A percentile compares a stretch with the other conserved stretches of the same genome.
Evolutionary conservation across 441 rosid species (phyloP).

Genomic region (Erysimum cheiri): DNA sequence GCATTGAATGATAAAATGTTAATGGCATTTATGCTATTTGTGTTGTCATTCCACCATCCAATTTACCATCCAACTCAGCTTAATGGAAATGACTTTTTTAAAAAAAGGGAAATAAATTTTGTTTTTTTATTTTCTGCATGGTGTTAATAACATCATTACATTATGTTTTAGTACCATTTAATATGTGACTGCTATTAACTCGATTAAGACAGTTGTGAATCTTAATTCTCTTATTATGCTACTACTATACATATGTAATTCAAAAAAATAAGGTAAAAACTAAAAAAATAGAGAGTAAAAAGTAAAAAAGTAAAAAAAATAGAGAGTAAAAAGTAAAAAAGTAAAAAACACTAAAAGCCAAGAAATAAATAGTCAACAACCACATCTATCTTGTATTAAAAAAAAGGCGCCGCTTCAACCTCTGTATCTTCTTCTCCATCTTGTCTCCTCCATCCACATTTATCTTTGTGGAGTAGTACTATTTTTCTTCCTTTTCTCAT

Average conservation of each 20-base stretch:
- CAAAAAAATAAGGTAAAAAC: background rate
- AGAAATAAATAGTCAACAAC: conserved; percentile 14
- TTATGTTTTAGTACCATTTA: too few relatives aligned
- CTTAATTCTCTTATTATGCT: background rate
- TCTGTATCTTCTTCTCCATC: conserved; percentile 14
- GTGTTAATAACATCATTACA: background rate
- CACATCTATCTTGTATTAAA: background rate
- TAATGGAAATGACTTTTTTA: background rate
- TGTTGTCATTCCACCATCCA: background rate
- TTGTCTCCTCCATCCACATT: conserved; percentile 25
- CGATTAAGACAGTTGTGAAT: background rate
- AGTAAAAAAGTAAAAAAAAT: background rate
- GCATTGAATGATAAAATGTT: background rate
- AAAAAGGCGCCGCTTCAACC: conserved; percentile 16
- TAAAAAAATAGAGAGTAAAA: background rate
- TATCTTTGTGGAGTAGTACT: background rate
- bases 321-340: background rate
- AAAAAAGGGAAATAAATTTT: background rate
- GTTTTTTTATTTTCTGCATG: background rate
- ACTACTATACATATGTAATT: background rate
- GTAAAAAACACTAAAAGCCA: background rate
- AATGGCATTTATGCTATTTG: background rate
- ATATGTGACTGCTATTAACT: background rate
- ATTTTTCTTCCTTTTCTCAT: background rate
- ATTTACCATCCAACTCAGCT: background rate